These are phyloP conservation scores for Cyberlindnera suaveolens DNA, from an alignment of 805 yeast genomes.

Conservation along the genomic window DNA sequence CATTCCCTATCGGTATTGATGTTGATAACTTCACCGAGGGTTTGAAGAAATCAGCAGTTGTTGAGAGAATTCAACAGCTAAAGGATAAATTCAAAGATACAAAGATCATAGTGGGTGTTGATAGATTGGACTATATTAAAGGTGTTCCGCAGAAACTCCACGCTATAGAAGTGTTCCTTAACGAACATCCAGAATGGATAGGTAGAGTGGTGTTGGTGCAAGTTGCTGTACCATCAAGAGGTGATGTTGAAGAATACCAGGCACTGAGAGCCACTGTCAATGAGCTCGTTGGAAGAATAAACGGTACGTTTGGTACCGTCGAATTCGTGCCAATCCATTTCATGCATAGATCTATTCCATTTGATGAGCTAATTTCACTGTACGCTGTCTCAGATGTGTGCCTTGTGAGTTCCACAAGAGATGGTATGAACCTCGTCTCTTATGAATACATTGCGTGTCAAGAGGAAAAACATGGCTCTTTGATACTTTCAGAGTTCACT, in stretches of 20 bases:
- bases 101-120: conserved; percentile 93
- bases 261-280: conserved; percentile 88
- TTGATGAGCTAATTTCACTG: conserved; percentile 84
- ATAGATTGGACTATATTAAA: conserved; percentile 91
- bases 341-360: conserved; percentile 86
- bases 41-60: conserved; percentile 54
- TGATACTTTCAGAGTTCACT: conserved; percentile 89
- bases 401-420: conserved; percentile 89
- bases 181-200: conserved; percentile 95
- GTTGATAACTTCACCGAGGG: conserved; percentile 87
- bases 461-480: conserved; percentile 73
- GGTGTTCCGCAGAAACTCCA: conserved; percentile 97
- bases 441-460: conserved; percentile 98
- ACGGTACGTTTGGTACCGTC: conserved; percentile 93
- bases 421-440: conserved; percentile 96
- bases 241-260: conserved; percentile 97
- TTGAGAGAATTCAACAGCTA: conserved; percentile 57
- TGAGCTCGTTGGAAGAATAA: conserved; percentile 93
- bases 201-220: conserved; percentile 95
- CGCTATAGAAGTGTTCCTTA: conserved; percentile 88
- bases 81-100: conserved; percentile 63
- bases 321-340: conserved; percentile 98
- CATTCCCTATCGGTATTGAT: conserved; percentile 98
- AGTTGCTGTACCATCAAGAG: conserved; percentile 96
- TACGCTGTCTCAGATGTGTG: conserved; percentile 87